phyloP scores from a whole-genome alignment of 2,329 filamentous ascomycete species.

The Leptographium flavum region DNA sequence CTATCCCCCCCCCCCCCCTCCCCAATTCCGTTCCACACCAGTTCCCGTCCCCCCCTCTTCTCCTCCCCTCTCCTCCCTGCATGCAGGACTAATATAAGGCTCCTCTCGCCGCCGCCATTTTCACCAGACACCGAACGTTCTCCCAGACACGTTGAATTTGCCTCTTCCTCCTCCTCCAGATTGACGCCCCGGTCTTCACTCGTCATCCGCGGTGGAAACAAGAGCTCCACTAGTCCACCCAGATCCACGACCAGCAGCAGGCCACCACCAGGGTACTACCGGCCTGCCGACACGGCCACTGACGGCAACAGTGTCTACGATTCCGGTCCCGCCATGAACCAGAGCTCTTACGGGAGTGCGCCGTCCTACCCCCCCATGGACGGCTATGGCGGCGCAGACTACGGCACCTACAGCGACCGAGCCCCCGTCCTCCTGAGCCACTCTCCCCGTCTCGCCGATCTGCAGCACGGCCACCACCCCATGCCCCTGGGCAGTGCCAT shows the following conservation, averaged over 20 bases:
- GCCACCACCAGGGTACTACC: not conserved
- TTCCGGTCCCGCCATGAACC: not conserved
- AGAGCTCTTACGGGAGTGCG: not conserved
- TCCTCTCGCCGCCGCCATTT: not conserved
- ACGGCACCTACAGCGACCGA: not conserved
- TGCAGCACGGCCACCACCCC: too few relatives aligned
- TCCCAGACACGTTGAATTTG: not conserved
- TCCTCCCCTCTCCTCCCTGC: not conserved
- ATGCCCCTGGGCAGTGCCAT: not conserved
- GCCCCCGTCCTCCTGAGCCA: too few relatives aligned
- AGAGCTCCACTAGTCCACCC: not conserved
- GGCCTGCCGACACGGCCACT: not conserved
- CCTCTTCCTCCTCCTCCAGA: not conserved
- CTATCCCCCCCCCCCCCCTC: not conserved
- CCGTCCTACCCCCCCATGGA: not conserved
- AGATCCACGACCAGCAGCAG: not conserved
- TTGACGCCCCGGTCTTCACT: not conserved
- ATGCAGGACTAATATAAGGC: not conserved
- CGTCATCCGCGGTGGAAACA: not conserved
- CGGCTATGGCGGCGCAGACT: not conserved
- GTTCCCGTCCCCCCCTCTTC: not conserved
- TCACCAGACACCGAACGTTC: not conserved
- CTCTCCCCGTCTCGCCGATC: too few relatives aligned
- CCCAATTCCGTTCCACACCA: not conserved
- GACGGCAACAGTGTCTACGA: not conserved